Evolutionary conservation across 192 early-diverging fungal genomes (phyloP).

Genomic region (Pecoramyces ruminantium): DNA sequence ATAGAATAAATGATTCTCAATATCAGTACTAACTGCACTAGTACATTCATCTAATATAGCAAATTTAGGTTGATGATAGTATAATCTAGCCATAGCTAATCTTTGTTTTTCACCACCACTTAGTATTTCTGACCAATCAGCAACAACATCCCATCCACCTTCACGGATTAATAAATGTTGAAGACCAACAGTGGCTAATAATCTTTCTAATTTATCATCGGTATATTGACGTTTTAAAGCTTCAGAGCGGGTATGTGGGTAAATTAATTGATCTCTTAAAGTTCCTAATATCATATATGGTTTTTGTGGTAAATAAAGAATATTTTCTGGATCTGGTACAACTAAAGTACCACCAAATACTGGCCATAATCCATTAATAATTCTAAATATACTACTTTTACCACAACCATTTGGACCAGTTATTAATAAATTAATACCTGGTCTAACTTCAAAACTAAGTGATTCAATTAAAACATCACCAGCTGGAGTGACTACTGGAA

Average conservation of each 20-base stretch:
- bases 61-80: conserved; percentile 88
- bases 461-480: neutral
- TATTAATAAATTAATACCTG: conserved; percentile 43
- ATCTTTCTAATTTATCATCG: conserved; percentile 59
- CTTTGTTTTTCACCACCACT: conserved; percentile 93
- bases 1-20: conserved; percentile 79
- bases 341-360: conserved; percentile 74
- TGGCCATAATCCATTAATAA: conserved; percentile 91
- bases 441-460: neutral
- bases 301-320: conserved; percentile 96
- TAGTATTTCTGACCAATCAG: conserved; percentile 58
- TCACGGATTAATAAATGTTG: conserved; percentile 68
- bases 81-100: conserved; percentile 84
- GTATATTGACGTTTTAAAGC: conserved; percentile 52
- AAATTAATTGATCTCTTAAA: conserved; percentile 87
- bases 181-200: conserved; percentile 73
- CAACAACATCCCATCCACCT: conserved; percentile 61
- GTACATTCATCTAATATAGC: conserved; percentile 92
- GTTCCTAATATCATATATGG: conserved; percentile 93
- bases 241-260: conserved; percentile 73
- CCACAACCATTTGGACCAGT: conserved; percentile 67
- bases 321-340: conserved; percentile 60
- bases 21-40: conserved; percentile 80
- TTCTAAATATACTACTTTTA: conserved; percentile 87
- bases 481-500: conserved; percentile 4